Evolutionary conservation across 192 early-diverging fungal species (phyloP).

Genomic region (Dispira parvispora): DNA sequence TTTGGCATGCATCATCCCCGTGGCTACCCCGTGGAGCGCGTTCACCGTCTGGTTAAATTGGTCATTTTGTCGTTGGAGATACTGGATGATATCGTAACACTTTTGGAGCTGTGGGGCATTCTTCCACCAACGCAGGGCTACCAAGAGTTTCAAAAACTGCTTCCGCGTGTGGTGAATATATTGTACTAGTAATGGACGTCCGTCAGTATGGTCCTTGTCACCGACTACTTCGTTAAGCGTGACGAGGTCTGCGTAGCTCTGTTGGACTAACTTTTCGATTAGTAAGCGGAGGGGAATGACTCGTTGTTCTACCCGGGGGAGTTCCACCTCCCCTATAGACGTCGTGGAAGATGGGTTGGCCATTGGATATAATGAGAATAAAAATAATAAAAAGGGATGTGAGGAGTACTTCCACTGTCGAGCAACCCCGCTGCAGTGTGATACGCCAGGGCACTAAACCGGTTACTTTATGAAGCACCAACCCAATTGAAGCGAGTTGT

Average conservation of each 20-base stretch:
- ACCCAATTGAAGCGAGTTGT: no score
- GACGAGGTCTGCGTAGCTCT: constrained; percentile 46
- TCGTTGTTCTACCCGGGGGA: constrained; percentile 39
- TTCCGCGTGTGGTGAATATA: constrained; percentile 43
- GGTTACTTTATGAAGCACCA: no score
- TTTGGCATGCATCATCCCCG: constrained; percentile 37
- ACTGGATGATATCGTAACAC: constrained; percentile 47
- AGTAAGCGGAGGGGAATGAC: constrained; percentile 44
- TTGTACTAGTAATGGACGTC: constrained; percentile 40
- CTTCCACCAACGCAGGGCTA: constrained; percentile 58
- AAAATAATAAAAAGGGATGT: no score
- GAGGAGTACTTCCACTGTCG: no score
- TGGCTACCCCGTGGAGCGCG: constrained; percentile 30
- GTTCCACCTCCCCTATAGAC: constrained; percentile 7
- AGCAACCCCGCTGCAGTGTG: no score
- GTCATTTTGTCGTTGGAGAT: constrained; percentile 40
- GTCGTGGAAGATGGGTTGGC: no score
- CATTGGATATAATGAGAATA: no score
- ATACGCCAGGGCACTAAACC: no score
- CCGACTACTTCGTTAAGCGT: constrained; percentile 47
- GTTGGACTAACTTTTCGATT: constrained; percentile 41
- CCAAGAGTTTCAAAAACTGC: constrained; percentile 52
- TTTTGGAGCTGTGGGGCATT: constrained; percentile 50
- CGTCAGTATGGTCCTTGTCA: constrained; percentile 34
- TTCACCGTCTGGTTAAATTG: constrained; percentile 42